phyloP scores from a whole-genome alignment of 1,284 basidiomycete genomes.

The Fomitopsis schrenkii region DNA sequence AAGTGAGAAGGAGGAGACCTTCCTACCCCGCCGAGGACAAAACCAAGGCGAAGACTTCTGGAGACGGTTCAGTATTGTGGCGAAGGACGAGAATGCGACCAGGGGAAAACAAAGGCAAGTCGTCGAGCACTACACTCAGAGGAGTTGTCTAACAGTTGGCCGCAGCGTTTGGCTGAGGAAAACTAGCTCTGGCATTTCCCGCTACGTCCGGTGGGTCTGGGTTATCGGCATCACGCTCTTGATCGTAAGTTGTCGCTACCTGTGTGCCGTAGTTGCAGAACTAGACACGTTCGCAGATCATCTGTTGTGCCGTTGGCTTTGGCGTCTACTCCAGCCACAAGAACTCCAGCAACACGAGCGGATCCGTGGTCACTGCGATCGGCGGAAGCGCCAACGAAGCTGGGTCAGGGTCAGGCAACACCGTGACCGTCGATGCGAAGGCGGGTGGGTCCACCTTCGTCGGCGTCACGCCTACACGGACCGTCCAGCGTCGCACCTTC shows the following conservation, averaged over 20 bases:
- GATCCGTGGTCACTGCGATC: constrained; percentile 53
- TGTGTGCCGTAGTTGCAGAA: neutral
- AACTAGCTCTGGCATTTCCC: constrained; percentile 46
- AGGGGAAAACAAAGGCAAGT: constrained; percentile 49
- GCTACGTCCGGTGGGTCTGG: constrained; percentile 67
- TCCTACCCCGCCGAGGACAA: constrained; percentile 54
- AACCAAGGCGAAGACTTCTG: constrained; percentile 75
- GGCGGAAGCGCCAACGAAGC: constrained; percentile 63
- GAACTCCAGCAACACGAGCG: constrained; percentile 26
- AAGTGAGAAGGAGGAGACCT: constrained; percentile 60
- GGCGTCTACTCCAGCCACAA: constrained; percentile 59
- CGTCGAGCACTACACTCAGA: neutral
- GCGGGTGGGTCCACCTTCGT: constrained; percentile 12
- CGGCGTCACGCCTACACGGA: constrained; percentile 45
- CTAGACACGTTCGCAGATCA: constrained; percentile 30
- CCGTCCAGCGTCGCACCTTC: constrained; percentile 33
- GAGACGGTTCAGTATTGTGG: constrained; percentile 80
- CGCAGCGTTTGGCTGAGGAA: constrained; percentile 63
- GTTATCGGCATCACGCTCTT: constrained; percentile 56
- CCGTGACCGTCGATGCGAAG: constrained; percentile 14
- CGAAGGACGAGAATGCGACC: constrained; percentile 51
- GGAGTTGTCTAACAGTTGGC: neutral
- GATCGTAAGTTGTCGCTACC: constrained; percentile 33
- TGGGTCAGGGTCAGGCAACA: constrained; percentile 12
- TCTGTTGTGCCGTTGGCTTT: constrained; percentile 50